Evolutionary conservation across 2,329 filamentous ascomycete species (phyloP), one percentile per base, ranked within the genome.

Genomic region (Lecanosticta acicola): DNA sequence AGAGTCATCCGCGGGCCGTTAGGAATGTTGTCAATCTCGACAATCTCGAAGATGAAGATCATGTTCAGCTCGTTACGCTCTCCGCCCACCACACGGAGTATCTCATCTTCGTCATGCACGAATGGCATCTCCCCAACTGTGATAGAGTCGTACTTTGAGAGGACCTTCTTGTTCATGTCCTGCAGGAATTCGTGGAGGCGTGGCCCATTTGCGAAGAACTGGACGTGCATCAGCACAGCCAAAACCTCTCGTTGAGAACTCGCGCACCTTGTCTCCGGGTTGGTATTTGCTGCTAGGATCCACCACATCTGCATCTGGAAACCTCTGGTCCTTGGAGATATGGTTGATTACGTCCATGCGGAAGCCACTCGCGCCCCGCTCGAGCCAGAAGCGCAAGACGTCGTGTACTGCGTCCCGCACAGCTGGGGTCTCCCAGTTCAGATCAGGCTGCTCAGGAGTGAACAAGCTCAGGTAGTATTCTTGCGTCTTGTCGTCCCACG

Each of bases 51-150:
- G 48, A 71, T 68, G 60, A 74, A 73, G 18, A 74, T 68, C 71
- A 74, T 73, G 42, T 71, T 68, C 19, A 74, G 59, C 50, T 73
- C 70, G 24, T 66, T 63, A 32, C 63, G 51, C 14, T 65, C 53
- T 7, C 68, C 63, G 19, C 66, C 67, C 3, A 74, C 68, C 29
- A 69, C 67, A 20, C 62, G 64, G 16, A 73, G 54, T 8, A 73
- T 69, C 39, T 69, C 68, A 3, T 66, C 59, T 10, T 68, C 66
- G 48, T 74, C 69, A 7, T 66, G 64, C 11, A 73, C 69, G 41
- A 71, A 74, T 0, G 78, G 78, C 76, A 81, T 81, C 58, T 81
- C 79, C 17, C 79, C 78, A 0, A 81, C 77, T 8, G 78, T 78
- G 47, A 80, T 76, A 2, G 77, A 73, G 54, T 75, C 72, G 52